Conservation (phyloP, 1,284 basidiomycete species). For the Ustanciosporium gigantosporum region DNA sequence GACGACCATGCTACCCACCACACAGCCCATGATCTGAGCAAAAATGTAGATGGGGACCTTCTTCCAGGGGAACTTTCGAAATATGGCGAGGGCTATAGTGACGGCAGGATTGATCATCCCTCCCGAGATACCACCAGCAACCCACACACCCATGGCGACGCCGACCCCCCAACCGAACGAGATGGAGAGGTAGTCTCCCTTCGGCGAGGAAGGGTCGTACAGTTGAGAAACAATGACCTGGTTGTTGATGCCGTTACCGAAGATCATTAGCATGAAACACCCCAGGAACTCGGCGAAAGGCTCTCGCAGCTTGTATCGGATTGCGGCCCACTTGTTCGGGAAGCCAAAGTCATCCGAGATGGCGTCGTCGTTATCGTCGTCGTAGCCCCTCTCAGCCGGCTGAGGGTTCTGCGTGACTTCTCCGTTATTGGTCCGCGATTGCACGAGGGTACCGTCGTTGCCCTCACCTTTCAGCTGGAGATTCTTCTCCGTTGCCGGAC, state of each 20-base stretch:
- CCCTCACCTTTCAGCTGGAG: conserved; percentile 3
- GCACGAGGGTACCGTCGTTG: conserved; percentile 11
- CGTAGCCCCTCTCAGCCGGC: conserved; percentile 18
- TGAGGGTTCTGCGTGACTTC: conserved; percentile 12
- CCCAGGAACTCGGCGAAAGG: conserved; percentile 51
- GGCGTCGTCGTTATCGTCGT: conserved; percentile 3
- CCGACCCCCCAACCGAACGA: conserved; percentile 55
- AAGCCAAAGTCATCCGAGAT: conserved; percentile 34
- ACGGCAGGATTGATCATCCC: conserved; percentile 50
- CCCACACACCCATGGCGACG: conserved; percentile 53
- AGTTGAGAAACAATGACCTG: conserved; percentile 43
- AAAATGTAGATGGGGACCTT: conserved; percentile 76
- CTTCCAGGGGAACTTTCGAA: conserved; percentile 76
- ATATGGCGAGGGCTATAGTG: conserved; percentile 71
- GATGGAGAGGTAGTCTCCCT: conserved; percentile 45
- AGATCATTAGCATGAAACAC: conserved; percentile 48
- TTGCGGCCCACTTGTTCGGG: conserved; percentile 46
- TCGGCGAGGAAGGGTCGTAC: conserved; percentile 20
- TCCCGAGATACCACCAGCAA: conserved; percentile 51
- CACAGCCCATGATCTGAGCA: conserved; percentile 73
- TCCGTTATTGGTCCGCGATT: neutral
- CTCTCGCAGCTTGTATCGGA: conserved; percentile 46
- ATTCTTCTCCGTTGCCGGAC: conserved; percentile 5
- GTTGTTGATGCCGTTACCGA: conserved; percentile 54
- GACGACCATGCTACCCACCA: conserved; percentile 71